Conservation (phyloP, 2,329 filamentous ascomycete species). For the Penicillium sp. region DNA sequence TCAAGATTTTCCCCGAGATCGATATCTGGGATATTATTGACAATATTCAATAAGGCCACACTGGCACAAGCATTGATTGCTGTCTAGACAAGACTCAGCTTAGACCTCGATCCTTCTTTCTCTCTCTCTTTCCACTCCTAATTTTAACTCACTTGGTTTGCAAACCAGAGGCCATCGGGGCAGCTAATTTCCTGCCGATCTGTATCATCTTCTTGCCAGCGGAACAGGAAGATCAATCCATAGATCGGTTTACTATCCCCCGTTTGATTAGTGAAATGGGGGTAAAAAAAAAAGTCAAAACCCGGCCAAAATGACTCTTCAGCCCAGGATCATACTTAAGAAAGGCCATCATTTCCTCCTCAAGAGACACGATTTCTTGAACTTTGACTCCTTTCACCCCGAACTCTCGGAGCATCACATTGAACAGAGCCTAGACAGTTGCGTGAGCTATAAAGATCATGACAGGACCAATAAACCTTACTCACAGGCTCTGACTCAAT, state of each 20-base stretch:
- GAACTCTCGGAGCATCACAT: conserved; percentile 75
- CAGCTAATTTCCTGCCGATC: conserved; percentile 55
- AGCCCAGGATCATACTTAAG: conserved; percentile 56
- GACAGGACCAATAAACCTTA: conserved; percentile 27
- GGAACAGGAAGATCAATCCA: conserved; percentile 86
- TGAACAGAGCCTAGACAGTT: conserved; percentile 70
- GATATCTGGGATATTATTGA: conserved; percentile 75
- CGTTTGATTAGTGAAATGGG: neutral
- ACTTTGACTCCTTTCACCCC: conserved; percentile 73
- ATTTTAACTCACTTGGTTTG: conserved; percentile 68
- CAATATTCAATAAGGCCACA: conserved; percentile 87
- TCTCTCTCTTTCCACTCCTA: neutral
- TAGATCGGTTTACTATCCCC: conserved; percentile 66
- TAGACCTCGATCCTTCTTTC: neutral
- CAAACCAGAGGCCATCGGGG: conserved; percentile 79
- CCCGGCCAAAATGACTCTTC: neutral
- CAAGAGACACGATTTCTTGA: conserved; percentile 73
- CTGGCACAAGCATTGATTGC: conserved; percentile 85
- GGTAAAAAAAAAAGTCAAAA: neutral
- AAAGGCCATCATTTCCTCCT: conserved; percentile 62
- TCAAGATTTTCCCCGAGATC: conserved; percentile 69
- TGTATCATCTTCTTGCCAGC: conserved; percentile 62
- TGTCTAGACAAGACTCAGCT: conserved; percentile 54
- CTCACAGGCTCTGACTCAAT: conserved; percentile 83
- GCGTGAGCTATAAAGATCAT: neutral